Conservation (phyloP, 345 rosid species). For the Hevea brasiliensis region DNA sequence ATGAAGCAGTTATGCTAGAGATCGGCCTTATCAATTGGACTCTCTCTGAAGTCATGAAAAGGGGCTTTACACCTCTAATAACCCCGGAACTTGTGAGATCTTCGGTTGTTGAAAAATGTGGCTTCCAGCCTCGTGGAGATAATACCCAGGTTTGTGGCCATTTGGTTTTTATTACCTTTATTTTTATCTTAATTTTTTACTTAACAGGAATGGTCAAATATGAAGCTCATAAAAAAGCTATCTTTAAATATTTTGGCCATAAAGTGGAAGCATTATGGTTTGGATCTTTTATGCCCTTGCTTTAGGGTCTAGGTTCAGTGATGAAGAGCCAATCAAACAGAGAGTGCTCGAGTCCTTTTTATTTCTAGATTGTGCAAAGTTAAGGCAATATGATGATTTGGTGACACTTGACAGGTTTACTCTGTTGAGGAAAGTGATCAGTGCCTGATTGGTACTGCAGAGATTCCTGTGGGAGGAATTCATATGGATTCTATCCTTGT, state of each 20-base stretch:
- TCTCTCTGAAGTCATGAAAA: constrained; percentile 76
- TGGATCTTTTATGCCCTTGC: background rate
- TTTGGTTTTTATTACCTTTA: background rate
- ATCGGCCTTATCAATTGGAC: constrained; percentile 92
- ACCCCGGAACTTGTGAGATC: constrained; percentile 94
- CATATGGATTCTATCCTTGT: constrained; percentile 90
- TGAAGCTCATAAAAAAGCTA: too few species aligned
- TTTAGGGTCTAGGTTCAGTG: background rate
- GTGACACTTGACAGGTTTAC: constrained; percentile 57
- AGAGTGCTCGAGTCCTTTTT: background rate
- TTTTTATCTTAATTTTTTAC: too few species aligned
- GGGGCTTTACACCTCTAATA: constrained; percentile 72
- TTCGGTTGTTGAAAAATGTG: constrained; percentile 92
- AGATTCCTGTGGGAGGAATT: constrained; percentile 92
- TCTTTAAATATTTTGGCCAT: background rate
- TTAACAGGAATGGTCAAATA: too few species aligned
- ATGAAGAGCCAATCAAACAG: background rate
- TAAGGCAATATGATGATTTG: constrained; percentile 4
- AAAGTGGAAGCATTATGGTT: background rate
- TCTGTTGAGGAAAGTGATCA: constrained; percentile 80
- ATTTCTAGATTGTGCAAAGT: background rate
- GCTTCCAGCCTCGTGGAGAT: constrained; percentile 95
- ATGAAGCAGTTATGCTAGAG: constrained; percentile 91
- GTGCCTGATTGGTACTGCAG: constrained; percentile 96
- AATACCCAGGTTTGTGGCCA: constrained; percentile 79